Evolutionary conservation across 805 yeast genomes (phyloP), one percentile per base, ranked within the genome.

Genomic region (Lipomyces anomalus): DNA sequence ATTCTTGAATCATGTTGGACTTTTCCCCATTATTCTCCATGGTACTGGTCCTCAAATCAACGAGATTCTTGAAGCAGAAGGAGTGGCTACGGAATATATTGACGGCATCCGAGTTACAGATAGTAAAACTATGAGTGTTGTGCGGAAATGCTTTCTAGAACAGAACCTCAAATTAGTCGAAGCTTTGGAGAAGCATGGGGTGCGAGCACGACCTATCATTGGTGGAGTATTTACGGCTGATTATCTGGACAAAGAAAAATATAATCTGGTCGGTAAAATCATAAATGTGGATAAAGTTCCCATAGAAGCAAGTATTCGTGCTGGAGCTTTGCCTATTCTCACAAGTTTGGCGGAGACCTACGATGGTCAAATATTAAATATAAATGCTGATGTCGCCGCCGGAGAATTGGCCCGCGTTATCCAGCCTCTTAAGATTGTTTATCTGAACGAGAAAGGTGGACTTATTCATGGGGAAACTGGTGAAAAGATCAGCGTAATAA

Each of bases 1-100:
- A 3, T 92, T 92, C 67, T 72, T 92, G 55, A 92, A 92, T 71
- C 99, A 92, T 62, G 95, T 92, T 42, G 99, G 99, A 9, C 75
- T 92, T 49, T 92, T 88, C 61, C 99, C 99, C 22, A 88, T 92
- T 52, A 95, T 92, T 6, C 75, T 92, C 47, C 99, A 92, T 63
- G 99, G 99, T 23, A 92, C 98, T 1, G 99, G 99, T 17, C 99
- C 99, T 4, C 99, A 92, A 69, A 92, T 92, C 69, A 92, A 92
- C 64, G 95, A 84, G 60, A 78, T 88, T 57, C 74, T 92, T 48
- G 98, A 92, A 67, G 81, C 80, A 42, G 95, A 86, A 66, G 96
- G 96, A 34, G 86, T 92, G 26, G 97, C 85, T 65, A 97, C 99
- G 3, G 87, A 85, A 55, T 92, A 92, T 65, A 83, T 82, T 50